phyloP scores from a whole-genome alignment of 2,329 filamentous ascomycete genomes.

The Penicillium expansum region DNA sequence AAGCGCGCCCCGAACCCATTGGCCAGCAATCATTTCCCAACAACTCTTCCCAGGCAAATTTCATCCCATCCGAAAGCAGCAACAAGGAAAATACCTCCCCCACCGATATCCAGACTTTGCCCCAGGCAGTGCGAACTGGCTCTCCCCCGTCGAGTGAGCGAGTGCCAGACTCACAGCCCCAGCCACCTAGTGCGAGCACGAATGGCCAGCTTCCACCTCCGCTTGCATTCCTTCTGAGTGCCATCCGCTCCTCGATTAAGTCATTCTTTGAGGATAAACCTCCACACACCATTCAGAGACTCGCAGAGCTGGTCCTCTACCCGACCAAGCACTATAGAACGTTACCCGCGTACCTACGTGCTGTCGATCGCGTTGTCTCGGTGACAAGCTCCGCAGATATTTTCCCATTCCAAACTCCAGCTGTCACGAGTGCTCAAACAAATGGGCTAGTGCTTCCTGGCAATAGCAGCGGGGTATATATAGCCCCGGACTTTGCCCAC shows the following conservation, averaged over 20 bases:
- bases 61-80: conserved; percentile 31
- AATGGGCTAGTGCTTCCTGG: conserved; percentile 55
- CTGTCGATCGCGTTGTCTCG: conserved; percentile 83
- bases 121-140: conserved; percentile 38
- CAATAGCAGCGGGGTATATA: conserved; percentile 37
- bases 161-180: conserved; percentile 43
- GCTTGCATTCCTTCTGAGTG: conserved; percentile 60
- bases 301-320: conserved; percentile 77
- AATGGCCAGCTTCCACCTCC: conserved; percentile 59
- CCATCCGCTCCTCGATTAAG: conserved; percentile 59
- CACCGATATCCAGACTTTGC: conserved; percentile 29
- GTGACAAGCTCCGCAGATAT: conserved; percentile 78
- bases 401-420: conserved; percentile 67
- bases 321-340: conserved; percentile 78
- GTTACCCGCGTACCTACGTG: conserved; percentile 81
- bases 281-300: conserved; percentile 87
- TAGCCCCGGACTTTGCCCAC: conserved; percentile 33
- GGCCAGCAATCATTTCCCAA: conserved; percentile 25
- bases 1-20: conserved; percentile 42
- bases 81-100: conserved; percentile 40
- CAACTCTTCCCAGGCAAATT: conserved; percentile 25
- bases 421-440: conserved; percentile 17
- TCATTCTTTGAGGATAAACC: conserved; percentile 70
- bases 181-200: conserved; percentile 46
- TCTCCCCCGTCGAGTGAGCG: conserved; percentile 40